Evolutionary conservation across 1,284 basidiomycete genomes (phyloP).

Genomic region (Melanopsichium pennsylvanicum): DNA sequence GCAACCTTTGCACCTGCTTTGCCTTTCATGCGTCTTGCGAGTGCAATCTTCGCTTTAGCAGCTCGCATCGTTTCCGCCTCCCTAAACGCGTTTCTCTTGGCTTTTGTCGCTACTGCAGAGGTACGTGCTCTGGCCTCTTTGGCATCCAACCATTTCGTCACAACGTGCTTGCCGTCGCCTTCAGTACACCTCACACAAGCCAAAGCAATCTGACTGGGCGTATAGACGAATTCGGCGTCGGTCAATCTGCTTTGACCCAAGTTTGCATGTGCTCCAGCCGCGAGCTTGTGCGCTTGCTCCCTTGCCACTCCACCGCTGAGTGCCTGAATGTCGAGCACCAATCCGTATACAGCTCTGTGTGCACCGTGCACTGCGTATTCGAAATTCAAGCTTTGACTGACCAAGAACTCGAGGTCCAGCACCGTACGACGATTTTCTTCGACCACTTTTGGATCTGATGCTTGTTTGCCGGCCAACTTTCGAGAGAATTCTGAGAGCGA

Average conservation of each 20-base stretch:
- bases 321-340: constrained; percentile 89
- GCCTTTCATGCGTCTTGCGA: constrained; percentile 16
- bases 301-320: constrained; percentile 3
- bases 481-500: constrained; percentile 81
- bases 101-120: constrained; percentile 7
- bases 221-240: constrained; percentile 88
- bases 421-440: constrained; percentile 75
- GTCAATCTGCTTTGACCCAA: constrained; percentile 76
- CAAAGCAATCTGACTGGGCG: constrained; percentile 92
- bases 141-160: constrained; percentile 71
- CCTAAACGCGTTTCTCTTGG: constrained; percentile 1
- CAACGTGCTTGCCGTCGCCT: constrained; percentile 68
- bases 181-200: constrained; percentile 72
- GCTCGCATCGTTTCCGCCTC: constrained; percentile 16
- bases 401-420: constrained; percentile 90
- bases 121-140: constrained; percentile 17
- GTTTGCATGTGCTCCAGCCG: constrained; percentile 25
- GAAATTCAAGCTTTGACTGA: constrained; percentile 89
- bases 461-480: constrained; percentile 54
- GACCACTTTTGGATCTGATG: constrained; percentile 78
- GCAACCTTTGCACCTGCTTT: constrained; percentile 34
- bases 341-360: constrained; percentile 86
- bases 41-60: constrained; percentile 18
- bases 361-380: constrained; percentile 92
- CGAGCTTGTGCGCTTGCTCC: constrained; percentile 36